A percentile compares a stretch with the other conserved stretches of the same genome.
Conservation (phyloP, 148 eudicot genomes). For the Vaccinium darrowii region DNA sequence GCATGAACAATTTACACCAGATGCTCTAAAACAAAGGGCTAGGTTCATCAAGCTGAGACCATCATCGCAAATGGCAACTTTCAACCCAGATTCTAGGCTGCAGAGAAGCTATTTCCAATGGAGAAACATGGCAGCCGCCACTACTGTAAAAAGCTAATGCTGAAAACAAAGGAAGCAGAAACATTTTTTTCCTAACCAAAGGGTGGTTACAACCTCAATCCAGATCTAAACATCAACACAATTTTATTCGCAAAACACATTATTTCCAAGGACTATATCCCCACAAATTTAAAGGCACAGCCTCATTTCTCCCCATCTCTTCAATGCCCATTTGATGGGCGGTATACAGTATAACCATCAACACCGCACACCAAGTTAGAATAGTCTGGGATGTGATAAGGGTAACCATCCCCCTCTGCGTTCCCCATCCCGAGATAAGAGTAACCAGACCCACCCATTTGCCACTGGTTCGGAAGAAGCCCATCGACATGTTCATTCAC, state of each 20-base stretch:
- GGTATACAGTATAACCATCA: slow-evolving; percentile 63
- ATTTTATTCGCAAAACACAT: slow-evolving; percentile 19
- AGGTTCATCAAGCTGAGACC: background rate
- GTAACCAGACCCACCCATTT: slow-evolving; percentile 46
- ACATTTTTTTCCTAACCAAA: slow-evolving; percentile 5
- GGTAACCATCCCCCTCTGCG: slow-evolving; percentile 55
- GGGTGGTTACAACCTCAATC: slow-evolving; percentile 29
- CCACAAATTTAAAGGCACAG: background rate
- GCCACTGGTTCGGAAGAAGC: slow-evolving; percentile 56
- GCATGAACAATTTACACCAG: background rate
- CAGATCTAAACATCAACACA: slow-evolving; percentile 24
- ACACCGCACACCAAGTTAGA: slow-evolving; percentile 55
- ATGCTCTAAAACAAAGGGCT: background rate
- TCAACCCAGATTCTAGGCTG: background rate
- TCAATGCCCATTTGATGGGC: slow-evolving; percentile 78
- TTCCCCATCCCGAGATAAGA: slow-evolving; percentile 39
- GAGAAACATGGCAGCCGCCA: background rate
- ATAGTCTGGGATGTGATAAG: slow-evolving; percentile 58
- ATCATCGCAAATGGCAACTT: background rate
- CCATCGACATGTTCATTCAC: slow-evolving; percentile 67
- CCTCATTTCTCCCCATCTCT: slow-evolving; percentile 6
- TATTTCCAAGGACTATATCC: slow-evolving; percentile 21
- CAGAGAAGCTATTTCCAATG: background rate
- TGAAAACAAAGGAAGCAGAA: slow-evolving; percentile 15
- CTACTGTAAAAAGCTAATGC: background rate